Evolutionary conservation across 108 stramenopile genomes (phyloP).

Genomic region (Asterionellopsis glacialis): DNA sequence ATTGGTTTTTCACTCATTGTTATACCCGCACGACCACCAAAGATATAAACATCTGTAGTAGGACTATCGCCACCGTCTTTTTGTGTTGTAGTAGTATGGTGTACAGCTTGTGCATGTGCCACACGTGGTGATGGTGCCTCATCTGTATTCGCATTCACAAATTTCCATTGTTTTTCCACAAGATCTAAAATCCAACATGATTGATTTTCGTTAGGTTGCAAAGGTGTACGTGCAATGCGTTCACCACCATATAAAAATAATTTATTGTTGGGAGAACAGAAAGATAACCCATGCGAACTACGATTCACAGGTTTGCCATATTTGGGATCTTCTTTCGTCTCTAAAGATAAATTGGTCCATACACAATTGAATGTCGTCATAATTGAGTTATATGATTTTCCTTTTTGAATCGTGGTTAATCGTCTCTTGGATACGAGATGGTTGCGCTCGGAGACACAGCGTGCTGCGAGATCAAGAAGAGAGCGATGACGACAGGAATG

Average conservation of each 20-base stretch:
- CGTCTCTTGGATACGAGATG: no score
- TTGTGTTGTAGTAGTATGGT: conserved; percentile 10
- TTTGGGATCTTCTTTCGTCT: conserved; percentile 13
- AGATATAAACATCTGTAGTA: conserved; percentile 42
- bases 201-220: conserved; percentile 5
- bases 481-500: no score
- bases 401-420: no score
- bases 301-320: conserved; percentile 28
- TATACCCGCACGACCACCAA: conserved; percentile 66
- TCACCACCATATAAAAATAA: conserved; percentile 58
- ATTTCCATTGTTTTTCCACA: conserved; percentile 1
- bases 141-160: neutral
- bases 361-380: no score
- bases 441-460: no score
- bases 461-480: no score
- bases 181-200: conserved; percentile 17
- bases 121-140: conserved; percentile 37
- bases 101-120: conserved; percentile 57
- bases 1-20: conserved; percentile 50
- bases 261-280: conserved; percentile 6
- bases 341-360: no score
- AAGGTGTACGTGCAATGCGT: conserved; percentile 51
- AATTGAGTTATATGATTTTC: no score
- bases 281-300: conserved; percentile 50
- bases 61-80: no score